phyloP scores from a whole-genome alignment of 257 asterid genomes.

The Solanum pimpinellifolium region DNA sequence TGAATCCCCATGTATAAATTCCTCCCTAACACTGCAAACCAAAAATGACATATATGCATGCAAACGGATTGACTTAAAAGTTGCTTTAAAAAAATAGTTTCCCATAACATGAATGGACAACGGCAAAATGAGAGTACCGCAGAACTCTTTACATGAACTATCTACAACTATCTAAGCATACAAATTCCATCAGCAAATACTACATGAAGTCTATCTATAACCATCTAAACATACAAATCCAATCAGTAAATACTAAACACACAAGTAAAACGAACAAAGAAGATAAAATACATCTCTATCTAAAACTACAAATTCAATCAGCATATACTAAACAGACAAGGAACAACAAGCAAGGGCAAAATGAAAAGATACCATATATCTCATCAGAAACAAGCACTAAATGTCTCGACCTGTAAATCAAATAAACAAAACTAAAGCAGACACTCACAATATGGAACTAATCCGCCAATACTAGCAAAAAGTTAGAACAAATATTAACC shows the following conservation, averaged over 20 bases:
- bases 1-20: neutral
- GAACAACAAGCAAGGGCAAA: neutral
- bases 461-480: neutral
- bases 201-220: neutral
- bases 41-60: neutral
- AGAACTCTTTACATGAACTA: neutral
- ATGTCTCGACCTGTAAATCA: neutral
- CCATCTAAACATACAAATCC: neutral
- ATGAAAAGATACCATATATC: neutral
- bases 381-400: neutral
- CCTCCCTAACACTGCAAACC: neutral
- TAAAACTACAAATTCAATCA: neutral
- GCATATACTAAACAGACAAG: neutral
- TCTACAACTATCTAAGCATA: neutral
- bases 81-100: neutral
- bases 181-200: neutral
- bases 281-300: neutral
- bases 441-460: neutral
- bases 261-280: neutral
- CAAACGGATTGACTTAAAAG: neutral
- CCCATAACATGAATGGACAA: neutral
- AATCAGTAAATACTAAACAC: neutral
- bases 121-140: rapidly evolving
- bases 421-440: neutral
- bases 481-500: neutral